Evolutionary conservation across 176 grass and related monocot genomes (phyloP).

Genomic region (Elymus sibiricus): DNA sequence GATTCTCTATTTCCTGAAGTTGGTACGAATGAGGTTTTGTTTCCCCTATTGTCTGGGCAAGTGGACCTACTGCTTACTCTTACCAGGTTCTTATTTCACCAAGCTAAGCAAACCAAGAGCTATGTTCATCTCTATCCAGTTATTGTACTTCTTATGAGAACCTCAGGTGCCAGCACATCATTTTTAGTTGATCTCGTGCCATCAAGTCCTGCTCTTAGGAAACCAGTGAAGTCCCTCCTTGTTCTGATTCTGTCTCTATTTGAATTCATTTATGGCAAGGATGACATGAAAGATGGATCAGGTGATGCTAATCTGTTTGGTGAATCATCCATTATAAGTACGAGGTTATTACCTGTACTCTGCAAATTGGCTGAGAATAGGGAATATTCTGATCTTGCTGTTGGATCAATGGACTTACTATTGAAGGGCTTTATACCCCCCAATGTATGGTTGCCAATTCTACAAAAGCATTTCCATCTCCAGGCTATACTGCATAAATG

Average conservation of each 20-base stretch:
- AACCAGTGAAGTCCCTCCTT: slow-evolving; percentile 68
- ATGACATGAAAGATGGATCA: slow-evolving; percentile 37
- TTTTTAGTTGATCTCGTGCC: slow-evolving; percentile 61
- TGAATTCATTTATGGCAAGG: slow-evolving; percentile 40
- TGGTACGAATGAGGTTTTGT: slow-evolving; percentile 47
- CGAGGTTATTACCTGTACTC: slow-evolving; percentile 67
- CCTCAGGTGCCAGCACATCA: slow-evolving; percentile 41
- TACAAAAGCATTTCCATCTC: slow-evolving; percentile 77
- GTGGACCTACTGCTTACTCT: slow-evolving; percentile 64
- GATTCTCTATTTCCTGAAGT: slow-evolving; percentile 47
- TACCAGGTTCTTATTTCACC: slow-evolving; percentile 38
- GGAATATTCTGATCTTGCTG: slow-evolving; percentile 58
- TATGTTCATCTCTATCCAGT: slow-evolving; percentile 22
- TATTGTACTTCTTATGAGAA: slow-evolving; percentile 61
- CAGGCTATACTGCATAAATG: slow-evolving; percentile 66
- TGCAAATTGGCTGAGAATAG: slow-evolving; percentile 73
- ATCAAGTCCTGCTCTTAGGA: slow-evolving; percentile 43
- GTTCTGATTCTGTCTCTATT: slow-evolving; percentile 54
- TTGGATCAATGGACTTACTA: slow-evolving; percentile 82
- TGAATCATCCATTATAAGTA: slow-evolving; percentile 50
- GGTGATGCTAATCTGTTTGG: slow-evolving; percentile 52
- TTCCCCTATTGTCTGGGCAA: slow-evolving; percentile 59
- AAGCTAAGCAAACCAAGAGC: slow-evolving; percentile 37
- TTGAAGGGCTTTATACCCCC: slow-evolving; percentile 56
- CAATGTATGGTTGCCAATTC: slow-evolving; percentile 57